A percentile compares a stretch with the other conserved stretches of the same genome.
These are phyloP conservation scores for Hymenoscyphus fructigenus DNA, from an alignment of 2,329 filamentous ascomycete genomes.

Conservation along the genomic window DNA sequence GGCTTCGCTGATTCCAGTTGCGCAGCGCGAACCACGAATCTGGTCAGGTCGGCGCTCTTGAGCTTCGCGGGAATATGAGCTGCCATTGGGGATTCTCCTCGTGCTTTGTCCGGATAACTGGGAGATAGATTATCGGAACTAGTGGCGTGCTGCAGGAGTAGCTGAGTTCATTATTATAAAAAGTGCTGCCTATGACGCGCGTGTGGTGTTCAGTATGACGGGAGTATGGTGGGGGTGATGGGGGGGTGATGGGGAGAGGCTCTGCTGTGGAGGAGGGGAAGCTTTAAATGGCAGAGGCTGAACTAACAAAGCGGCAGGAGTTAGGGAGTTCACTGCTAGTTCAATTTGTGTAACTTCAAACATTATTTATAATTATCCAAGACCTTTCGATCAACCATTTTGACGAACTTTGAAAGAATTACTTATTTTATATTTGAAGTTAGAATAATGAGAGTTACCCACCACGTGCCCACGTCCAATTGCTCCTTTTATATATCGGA, in stretches of 20 bases:
- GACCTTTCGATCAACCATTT: too few species aligned
- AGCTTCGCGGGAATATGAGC: conserved; percentile 68
- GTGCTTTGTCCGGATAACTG: background rate
- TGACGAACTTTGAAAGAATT: too few species aligned
- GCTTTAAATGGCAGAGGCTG: background rate
- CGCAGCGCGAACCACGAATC: conserved; percentile 78
- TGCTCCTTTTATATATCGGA: too few species aligned
- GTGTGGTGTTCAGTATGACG: background rate
- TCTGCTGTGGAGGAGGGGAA: background rate
- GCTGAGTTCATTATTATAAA: background rate
- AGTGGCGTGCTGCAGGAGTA: background rate
- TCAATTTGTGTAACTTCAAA: background rate
- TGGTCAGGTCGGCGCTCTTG: conserved; percentile 76
- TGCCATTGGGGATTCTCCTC: conserved; percentile 57
- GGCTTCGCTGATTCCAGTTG: conserved; percentile 86
- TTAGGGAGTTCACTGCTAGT: background rate
- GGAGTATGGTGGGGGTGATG: background rate
- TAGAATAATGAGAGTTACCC: too few species aligned
- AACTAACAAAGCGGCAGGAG: background rate
- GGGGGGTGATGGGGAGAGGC: background rate
- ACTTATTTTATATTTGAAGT: too few species aligned
- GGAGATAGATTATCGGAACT: background rate
- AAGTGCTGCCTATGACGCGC: conserved; percentile 4
- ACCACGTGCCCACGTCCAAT: too few species aligned
- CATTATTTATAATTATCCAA: too few species aligned